These are phyloP conservation scores for Musa balbisiana DNA, from an alignment of 202 grass and related monocot species.

Conservation along the genomic window DNA sequence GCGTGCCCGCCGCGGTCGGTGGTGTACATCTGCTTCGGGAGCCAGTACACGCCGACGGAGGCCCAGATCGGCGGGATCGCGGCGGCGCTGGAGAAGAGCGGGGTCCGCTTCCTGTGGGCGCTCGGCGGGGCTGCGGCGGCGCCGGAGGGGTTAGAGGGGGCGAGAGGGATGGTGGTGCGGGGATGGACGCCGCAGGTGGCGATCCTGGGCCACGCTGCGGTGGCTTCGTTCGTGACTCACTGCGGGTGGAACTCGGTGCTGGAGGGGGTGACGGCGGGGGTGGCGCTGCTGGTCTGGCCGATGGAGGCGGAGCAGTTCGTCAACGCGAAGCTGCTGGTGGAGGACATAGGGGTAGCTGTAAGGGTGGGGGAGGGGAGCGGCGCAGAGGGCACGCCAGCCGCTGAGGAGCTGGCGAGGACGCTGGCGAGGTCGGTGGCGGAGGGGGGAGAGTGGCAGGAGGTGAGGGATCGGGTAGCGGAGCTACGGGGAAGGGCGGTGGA, in stretches of 20 bases:
- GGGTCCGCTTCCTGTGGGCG: slow-evolving; percentile 39
- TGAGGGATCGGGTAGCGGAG: slow-evolving; percentile 21
- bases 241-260: slow-evolving; percentile 54
- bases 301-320: slow-evolving; percentile 46
- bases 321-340: slow-evolving; percentile 29
- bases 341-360: slow-evolving; percentile 23
- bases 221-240: slow-evolving; percentile 46
- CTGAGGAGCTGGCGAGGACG: slow-evolving; percentile 24
- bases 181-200: slow-evolving; percentile 43
- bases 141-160: slow-evolving; percentile 20
- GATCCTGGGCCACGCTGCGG: slow-evolving; percentile 26
- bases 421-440: slow-evolving; percentile 23
- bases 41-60: slow-evolving; percentile 31
- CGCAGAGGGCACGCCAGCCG: slow-evolving; percentile 16
- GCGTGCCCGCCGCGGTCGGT: slow-evolving; percentile 32
- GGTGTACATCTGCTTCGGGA: slow-evolving; percentile 76
- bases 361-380: slow-evolving; percentile 2
- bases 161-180: slow-evolving; percentile 26
- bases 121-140: neutral
- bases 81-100: slow-evolving; percentile 28
- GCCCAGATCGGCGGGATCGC: slow-evolving; percentile 23
- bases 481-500: slow-evolving; percentile 13
- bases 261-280: slow-evolving; percentile 25
- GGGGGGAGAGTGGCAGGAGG: neutral
- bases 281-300: slow-evolving; percentile 34